Evolutionary conservation across 164 flowering plant genomes (phyloP), one percentile per base, ranked within the genome.

Genomic region (Paratinospora sagittata): DNA sequence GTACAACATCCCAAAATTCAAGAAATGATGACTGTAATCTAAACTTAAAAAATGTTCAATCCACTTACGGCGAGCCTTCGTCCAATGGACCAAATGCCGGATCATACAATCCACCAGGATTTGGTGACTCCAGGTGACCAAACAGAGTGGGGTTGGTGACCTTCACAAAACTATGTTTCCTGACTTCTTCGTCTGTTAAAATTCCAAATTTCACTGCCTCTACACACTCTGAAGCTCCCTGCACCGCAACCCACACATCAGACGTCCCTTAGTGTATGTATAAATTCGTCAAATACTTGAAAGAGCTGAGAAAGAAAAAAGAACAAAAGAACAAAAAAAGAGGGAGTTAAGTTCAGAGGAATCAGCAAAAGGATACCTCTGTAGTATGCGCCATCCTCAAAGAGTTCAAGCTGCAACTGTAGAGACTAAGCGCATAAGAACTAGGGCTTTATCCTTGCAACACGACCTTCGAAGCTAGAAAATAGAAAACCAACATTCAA

Each of bases 41-140:
- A 30, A 30, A 30, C 34, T 30, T 30, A 30, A 30, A 30, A 30
- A 30, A 30, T 30, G 34, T 4, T 30, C 4, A 30, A 30, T 30
- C 34, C 2, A 80, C 92, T 79, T 80, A 90, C 96, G 27, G 67
- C 27, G 81, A 27, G 0, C 9, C 24, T 0, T 87, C 89, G 19
- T 83, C 84, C 9, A 84, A 14, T 0, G 98, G 85, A 4, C 98
- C 98, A 79, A 93, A 60, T 6, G 81, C 81, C 0, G 89, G 86
- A 76, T 93, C 98, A 79, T 90, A 93, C 12, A 93, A 79, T 4
- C 98, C 97, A 39, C 84, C 87, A 19, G 82, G 84, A 21, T 78
- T 68, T 0, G 94, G 94, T 52, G 77, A 70, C 2, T 65, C 80
- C 66, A 85, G 41, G 16, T 5, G 17, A 65, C 85, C 91, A 11